A percentile compares a stretch with the other conserved stretches of the same genome.
Evolutionary conservation across 2,329 filamentous ascomycete genomes (phyloP).

Genomic region (Xylaria sp.): DNA sequence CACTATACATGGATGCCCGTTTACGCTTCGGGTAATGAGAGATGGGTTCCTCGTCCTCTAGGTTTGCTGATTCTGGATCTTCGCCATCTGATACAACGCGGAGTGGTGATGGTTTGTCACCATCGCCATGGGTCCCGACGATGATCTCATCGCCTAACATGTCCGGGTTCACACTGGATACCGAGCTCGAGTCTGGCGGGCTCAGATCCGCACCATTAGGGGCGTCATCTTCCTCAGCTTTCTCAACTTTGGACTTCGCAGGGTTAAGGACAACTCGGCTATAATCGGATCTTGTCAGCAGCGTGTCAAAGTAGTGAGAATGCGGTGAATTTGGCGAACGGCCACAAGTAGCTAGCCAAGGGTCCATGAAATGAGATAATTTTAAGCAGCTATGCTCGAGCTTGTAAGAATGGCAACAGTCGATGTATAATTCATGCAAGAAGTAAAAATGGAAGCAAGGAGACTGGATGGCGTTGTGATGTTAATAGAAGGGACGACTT

Average conservation of each 20-base stretch:
- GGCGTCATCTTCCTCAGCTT: slow-evolving; percentile 45
- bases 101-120: slow-evolving; percentile 45
- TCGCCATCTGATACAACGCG: slow-evolving; percentile 46
- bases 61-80: slow-evolving; percentile 53
- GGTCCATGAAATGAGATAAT: neutral
- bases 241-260: no score
- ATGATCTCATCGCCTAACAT: slow-evolving; percentile 59
- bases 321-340: no score
- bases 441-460: neutral
- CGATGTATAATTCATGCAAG: neutral
- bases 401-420: neutral
- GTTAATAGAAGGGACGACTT: neutral
- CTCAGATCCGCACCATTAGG: slow-evolving; percentile 52
- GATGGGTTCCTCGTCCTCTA: slow-evolving; percentile 44
- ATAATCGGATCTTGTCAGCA: slow-evolving; percentile 19
- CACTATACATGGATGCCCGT: slow-evolving; percentile 55
- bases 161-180: slow-evolving; percentile 49
- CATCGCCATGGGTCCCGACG: slow-evolving; percentile 53
- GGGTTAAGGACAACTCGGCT: slow-evolving; percentile 32
- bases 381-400: neutral
- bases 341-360: neutral
- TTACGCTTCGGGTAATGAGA: slow-evolving; percentile 62
- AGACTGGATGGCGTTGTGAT: neutral
- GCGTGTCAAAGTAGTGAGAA: no score
- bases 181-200: slow-evolving; percentile 48